Evolutionary conservation across 306 rosid species (phyloP).

Genomic region (Rosa chinensis): DNA sequence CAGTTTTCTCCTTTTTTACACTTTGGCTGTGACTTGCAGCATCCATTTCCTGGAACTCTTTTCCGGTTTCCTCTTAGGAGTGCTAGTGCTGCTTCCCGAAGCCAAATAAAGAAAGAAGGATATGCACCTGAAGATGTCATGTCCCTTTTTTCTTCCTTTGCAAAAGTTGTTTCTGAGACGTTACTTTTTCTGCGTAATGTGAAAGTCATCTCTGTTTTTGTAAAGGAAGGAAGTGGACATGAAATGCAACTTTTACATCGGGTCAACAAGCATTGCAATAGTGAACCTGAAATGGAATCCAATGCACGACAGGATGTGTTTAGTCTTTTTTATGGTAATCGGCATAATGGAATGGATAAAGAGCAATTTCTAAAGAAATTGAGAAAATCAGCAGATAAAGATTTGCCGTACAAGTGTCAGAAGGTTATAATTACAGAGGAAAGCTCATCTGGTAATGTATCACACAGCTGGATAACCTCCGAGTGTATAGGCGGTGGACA

Average conservation of each 20-base stretch:
- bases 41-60: constrained; percentile 85
- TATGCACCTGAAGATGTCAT: constrained; percentile 83
- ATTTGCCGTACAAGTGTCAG: constrained; percentile 77
- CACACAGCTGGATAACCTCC: constrained; percentile 81
- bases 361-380: constrained; percentile 71
- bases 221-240: constrained; percentile 77
- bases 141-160: constrained; percentile 76
- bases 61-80: constrained; percentile 95
- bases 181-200: constrained; percentile 81
- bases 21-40: constrained; percentile 93
- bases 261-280: constrained; percentile 53
- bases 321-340: constrained; percentile 59
- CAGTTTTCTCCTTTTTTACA: constrained; percentile 90
- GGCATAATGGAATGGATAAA: constrained; percentile 60
- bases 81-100: constrained; percentile 75
- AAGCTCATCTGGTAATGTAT: constrained; percentile 47
- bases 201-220: constrained; percentile 74
- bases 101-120: constrained; percentile 92
- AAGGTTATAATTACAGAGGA: constrained; percentile 65
- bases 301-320: constrained; percentile 59
- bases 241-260: constrained; percentile 85
- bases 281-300: constrained; percentile 63
- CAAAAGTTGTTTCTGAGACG: constrained; percentile 83
- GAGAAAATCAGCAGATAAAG: constrained; percentile 49
- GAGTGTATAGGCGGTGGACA: constrained; percentile 84